Conservation (phyloP, 2,329 filamentous ascomycete genomes). For the Golovinomyces cichoracearum region DNA sequence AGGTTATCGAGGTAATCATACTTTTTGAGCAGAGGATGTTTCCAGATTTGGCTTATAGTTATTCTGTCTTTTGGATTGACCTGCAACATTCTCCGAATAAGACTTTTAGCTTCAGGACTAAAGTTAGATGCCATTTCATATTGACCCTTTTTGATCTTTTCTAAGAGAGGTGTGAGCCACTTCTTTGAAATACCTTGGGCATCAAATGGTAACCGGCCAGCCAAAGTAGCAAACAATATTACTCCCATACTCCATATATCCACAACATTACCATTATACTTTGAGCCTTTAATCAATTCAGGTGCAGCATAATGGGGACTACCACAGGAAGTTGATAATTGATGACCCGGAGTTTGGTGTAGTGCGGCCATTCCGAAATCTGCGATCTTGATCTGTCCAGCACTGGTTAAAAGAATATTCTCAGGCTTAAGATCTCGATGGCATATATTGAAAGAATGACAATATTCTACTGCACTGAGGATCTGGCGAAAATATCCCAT, state of each 20-base stretch:
- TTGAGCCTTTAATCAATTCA: conserved; percentile 52
- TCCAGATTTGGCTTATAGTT: conserved; percentile 56
- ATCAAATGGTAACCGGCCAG: conserved; percentile 63
- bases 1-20: conserved; percentile 49
- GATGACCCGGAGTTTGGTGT: conserved; percentile 51
- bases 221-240: conserved; percentile 68
- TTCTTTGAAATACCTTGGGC: conserved; percentile 9
- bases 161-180: conserved; percentile 32
- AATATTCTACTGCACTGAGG: conserved; percentile 73
- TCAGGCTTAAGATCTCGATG: conserved; percentile 93
- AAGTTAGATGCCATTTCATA: conserved; percentile 38
- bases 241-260: conserved; percentile 92
- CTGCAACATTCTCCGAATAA: conserved; percentile 57
- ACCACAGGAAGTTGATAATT: conserved; percentile 71
- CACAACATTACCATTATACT: conserved; percentile 61
- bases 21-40: conserved; percentile 62
- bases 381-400: conserved; percentile 66
- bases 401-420: conserved; percentile 64
- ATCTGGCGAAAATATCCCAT: conserved; percentile 80
- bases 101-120: conserved; percentile 42
- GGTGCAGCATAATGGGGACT: conserved; percentile 94
- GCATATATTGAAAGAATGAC: conserved; percentile 81
- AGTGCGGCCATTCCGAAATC: conserved; percentile 97
- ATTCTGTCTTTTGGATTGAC: conserved; percentile 58
- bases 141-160: conserved; percentile 30